phyloP scores from a whole-genome alignment of 768 basidiomycete genomes.

The Chalciporus piperatus region DNA sequence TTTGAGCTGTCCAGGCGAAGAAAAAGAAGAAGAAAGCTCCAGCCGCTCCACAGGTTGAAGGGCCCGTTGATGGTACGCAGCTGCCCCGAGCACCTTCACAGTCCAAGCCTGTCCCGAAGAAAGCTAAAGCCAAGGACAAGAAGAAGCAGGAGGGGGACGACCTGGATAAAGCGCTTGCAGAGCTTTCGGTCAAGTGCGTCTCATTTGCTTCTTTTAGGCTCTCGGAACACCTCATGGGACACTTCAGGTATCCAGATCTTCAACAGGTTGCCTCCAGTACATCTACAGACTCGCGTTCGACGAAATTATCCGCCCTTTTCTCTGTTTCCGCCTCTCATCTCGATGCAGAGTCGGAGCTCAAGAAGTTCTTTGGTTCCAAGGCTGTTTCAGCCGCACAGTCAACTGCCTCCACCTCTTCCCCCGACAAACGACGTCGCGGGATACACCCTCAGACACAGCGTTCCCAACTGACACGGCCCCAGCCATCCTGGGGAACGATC shows the following conservation, averaged over 20 bases:
- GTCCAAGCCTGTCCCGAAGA: constrained; percentile 51
- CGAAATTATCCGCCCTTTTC: constrained; percentile 54
- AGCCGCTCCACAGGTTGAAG: background rate
- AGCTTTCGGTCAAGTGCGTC: constrained; percentile 74
- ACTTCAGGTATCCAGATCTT: constrained; percentile 50
- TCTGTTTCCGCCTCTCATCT: constrained; percentile 79
- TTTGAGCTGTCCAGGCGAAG: constrained; percentile 27
- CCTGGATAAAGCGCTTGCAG: constrained; percentile 79
- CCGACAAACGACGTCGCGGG: constrained; percentile 38
- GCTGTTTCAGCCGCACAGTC: constrained; percentile 69
- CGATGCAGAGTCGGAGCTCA: constrained; percentile 87
- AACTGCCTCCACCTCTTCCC: constrained; percentile 31
- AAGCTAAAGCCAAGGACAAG: constrained; percentile 63
- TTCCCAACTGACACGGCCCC: constrained; percentile 76
- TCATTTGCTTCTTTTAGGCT: background rate
- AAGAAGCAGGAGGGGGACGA: constrained; percentile 67
- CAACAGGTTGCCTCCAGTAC: constrained; percentile 34
- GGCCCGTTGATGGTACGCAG: constrained; percentile 6
- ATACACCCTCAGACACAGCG: constrained; percentile 39
- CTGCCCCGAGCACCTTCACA: constrained; percentile 15
- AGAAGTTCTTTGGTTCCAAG: constrained; percentile 90
- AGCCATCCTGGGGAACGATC: constrained; percentile 71
- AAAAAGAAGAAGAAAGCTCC: constrained; percentile 40
- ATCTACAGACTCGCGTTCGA: constrained; percentile 26
- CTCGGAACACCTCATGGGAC: background rate